Conservation (phyloP, 164 flowering plant species). For the Kingdonia uniflora region DNA sequence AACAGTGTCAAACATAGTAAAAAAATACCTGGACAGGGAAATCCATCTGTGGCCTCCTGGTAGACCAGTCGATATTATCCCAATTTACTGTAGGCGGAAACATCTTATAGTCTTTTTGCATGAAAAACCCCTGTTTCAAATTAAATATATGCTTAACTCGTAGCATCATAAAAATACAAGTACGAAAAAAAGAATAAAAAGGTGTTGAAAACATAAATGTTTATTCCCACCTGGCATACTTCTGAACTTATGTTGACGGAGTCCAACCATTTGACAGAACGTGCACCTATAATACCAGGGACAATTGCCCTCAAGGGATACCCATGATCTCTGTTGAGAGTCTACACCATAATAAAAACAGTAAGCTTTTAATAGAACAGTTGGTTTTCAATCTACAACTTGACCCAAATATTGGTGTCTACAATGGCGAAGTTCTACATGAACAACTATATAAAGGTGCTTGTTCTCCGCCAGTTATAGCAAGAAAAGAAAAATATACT, state of each 20-base stretch:
- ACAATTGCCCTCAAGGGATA: constrained; percentile 84
- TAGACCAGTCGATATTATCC: constrained; percentile 87
- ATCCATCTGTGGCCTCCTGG: constrained; percentile 88
- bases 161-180: background rate
- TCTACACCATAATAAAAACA: constrained; percentile 24
- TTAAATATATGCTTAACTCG: background rate
- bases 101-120: constrained; percentile 98
- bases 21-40: constrained; percentile 89
- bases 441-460: background rate
- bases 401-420: no score
- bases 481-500: constrained; percentile 6
- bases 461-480: background rate
- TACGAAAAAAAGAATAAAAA: background rate
- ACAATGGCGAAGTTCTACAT: no score
- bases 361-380: constrained; percentile 5
- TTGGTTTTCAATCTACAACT: constrained; percentile 13
- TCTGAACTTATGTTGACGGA: constrained; percentile 65
- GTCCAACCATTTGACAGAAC: constrained; percentile 95
- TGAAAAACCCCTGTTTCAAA: constrained; percentile 81
- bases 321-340: constrained; percentile 93
- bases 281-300: constrained; percentile 97
- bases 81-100: constrained; percentile 95
- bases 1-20: no score
- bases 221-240: constrained; percentile 65
- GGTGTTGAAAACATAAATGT: background rate